phyloP scores from a whole-genome alignment of 2,329 filamentous ascomycete species.

The Colletotrichum tamarilloi region DNA sequence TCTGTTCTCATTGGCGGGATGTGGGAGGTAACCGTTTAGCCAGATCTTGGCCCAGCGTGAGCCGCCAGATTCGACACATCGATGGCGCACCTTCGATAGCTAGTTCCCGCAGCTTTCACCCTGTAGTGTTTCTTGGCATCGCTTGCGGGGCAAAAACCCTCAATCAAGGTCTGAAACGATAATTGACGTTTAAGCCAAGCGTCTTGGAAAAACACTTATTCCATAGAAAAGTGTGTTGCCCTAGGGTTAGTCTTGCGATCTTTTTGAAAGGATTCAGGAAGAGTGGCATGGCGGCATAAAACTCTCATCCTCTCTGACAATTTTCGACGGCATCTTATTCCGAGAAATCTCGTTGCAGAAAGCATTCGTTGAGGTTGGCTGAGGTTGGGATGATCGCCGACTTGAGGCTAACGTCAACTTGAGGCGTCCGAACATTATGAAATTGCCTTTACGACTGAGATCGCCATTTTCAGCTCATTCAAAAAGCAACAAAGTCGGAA shows the following conservation, averaged over 20 bases:
- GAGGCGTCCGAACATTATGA: not conserved
- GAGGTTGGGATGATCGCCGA: not conserved
- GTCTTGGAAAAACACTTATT: not conserved
- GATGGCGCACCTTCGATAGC: not conserved
- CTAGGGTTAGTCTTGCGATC: not conserved
- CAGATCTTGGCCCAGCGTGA: not conserved
- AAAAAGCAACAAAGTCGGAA: not conserved
- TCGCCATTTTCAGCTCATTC: not conserved
- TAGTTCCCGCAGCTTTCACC: not conserved
- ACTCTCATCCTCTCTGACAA: not conserved
- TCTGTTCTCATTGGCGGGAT: not conserved
- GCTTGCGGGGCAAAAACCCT: not conserved
- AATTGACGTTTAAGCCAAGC: not conserved
- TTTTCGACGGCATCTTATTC: too few relatives aligned
- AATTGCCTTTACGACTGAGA: not conserved
- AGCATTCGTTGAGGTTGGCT: not conserved
- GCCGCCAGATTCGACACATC: not conserved
- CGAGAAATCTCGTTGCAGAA: not conserved
- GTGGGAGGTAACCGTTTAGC: not conserved
- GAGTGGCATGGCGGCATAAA: not conserved
- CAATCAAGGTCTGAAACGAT: not conserved
- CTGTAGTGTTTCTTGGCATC: not conserved
- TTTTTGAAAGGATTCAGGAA: not conserved
- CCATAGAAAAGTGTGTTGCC: not conserved
- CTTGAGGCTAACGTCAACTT: not conserved